phyloP scores from a whole-genome alignment of 768 basidiomycete species.

The Suillus subalutaceus region DNA sequence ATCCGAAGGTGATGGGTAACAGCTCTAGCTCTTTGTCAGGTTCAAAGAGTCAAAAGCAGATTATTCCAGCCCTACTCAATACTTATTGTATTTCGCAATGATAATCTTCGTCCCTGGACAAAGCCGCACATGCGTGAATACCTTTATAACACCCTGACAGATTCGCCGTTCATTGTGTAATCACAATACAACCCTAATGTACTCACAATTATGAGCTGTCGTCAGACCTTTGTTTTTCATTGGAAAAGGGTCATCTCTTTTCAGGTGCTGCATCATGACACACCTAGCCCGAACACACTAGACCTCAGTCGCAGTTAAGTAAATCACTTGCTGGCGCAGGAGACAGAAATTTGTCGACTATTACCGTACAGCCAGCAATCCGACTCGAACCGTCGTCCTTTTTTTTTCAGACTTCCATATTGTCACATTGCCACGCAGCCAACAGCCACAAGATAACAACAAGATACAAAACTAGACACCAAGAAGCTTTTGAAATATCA shows the following conservation, averaged over 20 bases:
- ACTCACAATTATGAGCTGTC: neutral
- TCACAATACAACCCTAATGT: neutral
- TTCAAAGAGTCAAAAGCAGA: neutral
- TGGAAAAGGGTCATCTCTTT: neutral
- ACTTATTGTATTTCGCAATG: neutral
- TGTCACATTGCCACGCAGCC: neutral
- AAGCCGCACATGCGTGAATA: neutral
- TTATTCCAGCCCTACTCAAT: neutral
- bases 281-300: neutral
- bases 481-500: neutral
- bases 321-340: neutral
- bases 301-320: neutral
- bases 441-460: neutral
- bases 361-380: neutral
- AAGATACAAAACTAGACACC: neutral
- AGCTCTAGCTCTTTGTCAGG: neutral
- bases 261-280: neutral
- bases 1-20: neutral
- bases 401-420: neutral
- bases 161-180: neutral
- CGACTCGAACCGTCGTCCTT: neutral
- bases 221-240: neutral
- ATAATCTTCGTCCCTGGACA: neutral
- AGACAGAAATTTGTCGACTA: neutral
- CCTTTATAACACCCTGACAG: neutral